phyloP scores from a whole-genome alignment of 2,329 filamentous ascomycete genomes.

The Penicillium sp. region DNA sequence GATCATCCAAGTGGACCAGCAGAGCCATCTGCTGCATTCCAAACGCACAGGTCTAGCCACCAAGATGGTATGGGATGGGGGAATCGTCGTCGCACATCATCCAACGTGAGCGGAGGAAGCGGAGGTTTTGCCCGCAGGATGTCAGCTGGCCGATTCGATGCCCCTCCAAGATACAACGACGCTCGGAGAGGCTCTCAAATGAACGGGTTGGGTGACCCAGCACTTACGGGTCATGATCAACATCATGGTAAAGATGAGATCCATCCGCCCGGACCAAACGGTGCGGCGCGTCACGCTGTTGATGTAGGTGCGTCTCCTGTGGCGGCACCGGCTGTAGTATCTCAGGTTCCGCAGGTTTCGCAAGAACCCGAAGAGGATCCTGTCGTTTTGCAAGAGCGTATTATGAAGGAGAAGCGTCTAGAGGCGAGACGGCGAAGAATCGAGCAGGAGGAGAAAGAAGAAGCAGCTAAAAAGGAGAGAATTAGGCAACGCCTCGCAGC shows the following conservation, averaged over 20 bases:
- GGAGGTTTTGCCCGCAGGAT: constrained; percentile 65
- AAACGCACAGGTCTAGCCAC: constrained; percentile 69
- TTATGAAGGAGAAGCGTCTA: constrained; percentile 61
- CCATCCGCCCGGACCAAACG: constrained; percentile 25
- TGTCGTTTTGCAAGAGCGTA: constrained; percentile 56
- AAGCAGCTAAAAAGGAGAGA: constrained; percentile 58
- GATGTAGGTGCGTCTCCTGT: constrained; percentile 30
- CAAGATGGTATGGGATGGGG: constrained; percentile 64
- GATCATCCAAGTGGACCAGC: constrained; percentile 64
- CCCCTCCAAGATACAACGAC: constrained; percentile 41
- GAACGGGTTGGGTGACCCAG: constrained; percentile 36
- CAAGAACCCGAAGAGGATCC: constrained; percentile 39
- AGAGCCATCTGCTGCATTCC: constrained; percentile 84
- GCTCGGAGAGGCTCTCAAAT: constrained; percentile 41
- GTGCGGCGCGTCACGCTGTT: constrained; percentile 30
- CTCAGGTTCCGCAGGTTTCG: constrained; percentile 15
- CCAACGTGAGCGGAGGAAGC: constrained; percentile 86
- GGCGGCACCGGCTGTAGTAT: constrained; percentile 20
- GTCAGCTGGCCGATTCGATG: constrained; percentile 53
- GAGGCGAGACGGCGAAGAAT: constrained; percentile 54
- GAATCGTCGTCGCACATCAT: constrained; percentile 77
- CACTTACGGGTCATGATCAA: constrained; percentile 30
- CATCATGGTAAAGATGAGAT: constrained; percentile 24
- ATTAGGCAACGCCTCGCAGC: constrained; percentile 57
- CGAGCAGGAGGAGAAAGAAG: constrained; percentile 57